Evolutionary conservation across 768 basidiomycete genomes (phyloP).

Genomic region (Podaxis sp.): DNA sequence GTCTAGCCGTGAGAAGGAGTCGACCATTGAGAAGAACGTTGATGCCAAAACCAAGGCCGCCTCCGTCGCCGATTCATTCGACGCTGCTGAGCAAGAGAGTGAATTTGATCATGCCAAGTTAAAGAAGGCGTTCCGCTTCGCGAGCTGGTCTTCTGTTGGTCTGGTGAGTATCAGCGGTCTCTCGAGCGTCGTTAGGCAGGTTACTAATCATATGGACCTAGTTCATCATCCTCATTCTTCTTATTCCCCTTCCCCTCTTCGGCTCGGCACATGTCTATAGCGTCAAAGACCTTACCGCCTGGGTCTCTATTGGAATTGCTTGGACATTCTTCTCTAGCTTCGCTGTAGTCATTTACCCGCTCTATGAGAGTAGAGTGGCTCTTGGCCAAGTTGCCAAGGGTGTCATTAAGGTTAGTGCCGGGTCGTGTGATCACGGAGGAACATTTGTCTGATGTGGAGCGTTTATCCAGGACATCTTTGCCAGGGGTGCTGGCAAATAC

Average conservation of each 20-base stretch:
- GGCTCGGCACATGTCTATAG: conserved; percentile 74
- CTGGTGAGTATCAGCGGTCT: conserved; percentile 43
- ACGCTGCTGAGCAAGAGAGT: conserved; percentile 38
- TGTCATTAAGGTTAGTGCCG: conserved; percentile 55
- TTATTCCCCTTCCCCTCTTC: conserved; percentile 87
- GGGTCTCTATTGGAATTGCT: conserved; percentile 79
- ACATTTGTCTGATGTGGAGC: background rate
- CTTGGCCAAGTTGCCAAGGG: conserved; percentile 58
- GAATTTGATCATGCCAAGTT: conserved; percentile 67
- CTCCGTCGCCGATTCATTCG: conserved; percentile 36
- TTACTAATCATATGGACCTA: conserved; percentile 20
- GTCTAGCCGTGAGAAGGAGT: conserved; percentile 19
- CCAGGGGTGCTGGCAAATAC: background rate
- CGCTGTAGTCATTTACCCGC: conserved; percentile 79
- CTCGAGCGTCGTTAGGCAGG: background rate
- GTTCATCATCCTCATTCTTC: conserved; percentile 63
- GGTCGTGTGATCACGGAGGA: background rate
- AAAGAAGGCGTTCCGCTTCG: conserved; percentile 77
- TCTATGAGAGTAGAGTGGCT: conserved; percentile 79
- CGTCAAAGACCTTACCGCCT: conserved; percentile 63
- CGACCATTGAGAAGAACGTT: conserved; percentile 39
- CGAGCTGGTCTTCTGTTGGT: conserved; percentile 67
- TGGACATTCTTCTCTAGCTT: conserved; percentile 82
- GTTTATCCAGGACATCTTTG: background rate
- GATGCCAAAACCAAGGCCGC: conserved; percentile 20